These are phyloP conservation scores for Xylariaceae sp. DNA, from an alignment of 2,329 filamentous ascomycete species.

Conservation along the genomic window DNA sequence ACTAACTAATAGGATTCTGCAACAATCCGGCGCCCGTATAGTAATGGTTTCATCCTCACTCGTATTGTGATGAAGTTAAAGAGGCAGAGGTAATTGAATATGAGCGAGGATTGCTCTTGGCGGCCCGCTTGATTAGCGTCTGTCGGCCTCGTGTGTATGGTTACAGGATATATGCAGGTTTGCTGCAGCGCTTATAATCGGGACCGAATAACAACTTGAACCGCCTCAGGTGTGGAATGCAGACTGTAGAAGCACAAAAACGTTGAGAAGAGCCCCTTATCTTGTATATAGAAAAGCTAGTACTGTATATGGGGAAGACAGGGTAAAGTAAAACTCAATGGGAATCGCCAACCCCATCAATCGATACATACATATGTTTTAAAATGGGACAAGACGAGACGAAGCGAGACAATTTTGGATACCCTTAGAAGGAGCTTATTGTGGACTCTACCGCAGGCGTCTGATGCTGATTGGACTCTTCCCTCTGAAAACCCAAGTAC, in stretches of 20 bases:
- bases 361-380: not conserved
- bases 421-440: slow-evolving; percentile 11
- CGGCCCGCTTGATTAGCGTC: slow-evolving; percentile 14
- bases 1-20: slow-evolving; percentile 3
- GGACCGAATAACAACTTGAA: too few species aligned
- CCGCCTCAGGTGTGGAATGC: too few species aligned
- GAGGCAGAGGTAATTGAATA: slow-evolving; percentile 1
- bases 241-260: slow-evolving; percentile 18
- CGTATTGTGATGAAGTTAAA: not conserved
- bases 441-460: not conserved
- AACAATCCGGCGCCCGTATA: slow-evolving; percentile 1
- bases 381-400: slow-evolving; percentile 7
- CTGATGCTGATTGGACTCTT: slow-evolving; percentile 13
- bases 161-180: not conserved
- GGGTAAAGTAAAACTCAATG: not conserved
- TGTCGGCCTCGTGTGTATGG: slow-evolving; percentile 9
- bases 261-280: slow-evolving; percentile 24
- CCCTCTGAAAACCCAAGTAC: slow-evolving; percentile 15
- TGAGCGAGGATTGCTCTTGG: slow-evolving; percentile 12
- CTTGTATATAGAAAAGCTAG: not conserved
- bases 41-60: slow-evolving; percentile 15
- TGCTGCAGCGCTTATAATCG: not conserved
- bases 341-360: not conserved
- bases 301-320: slow-evolving; percentile 14
- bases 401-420: not conserved